phyloP scores from a whole-genome alignment of 106 monocot species.

The Dendrobium catenatum region DNA sequence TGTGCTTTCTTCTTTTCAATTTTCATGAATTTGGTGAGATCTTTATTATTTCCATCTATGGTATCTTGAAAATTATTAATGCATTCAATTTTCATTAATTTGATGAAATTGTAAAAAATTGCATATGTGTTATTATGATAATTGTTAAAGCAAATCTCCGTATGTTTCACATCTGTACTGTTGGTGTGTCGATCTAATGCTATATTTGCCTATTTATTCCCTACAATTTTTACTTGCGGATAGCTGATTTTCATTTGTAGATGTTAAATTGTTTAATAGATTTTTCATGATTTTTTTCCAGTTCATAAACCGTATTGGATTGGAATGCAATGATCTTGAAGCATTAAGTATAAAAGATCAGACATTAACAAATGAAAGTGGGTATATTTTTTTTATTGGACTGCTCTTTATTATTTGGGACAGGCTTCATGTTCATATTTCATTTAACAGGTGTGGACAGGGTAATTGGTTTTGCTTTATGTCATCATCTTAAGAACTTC shows the following conservation, averaged over 20 bases:
- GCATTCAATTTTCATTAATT: background rate
- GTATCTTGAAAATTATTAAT: background rate
- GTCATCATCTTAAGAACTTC: slow-evolving; percentile 41
- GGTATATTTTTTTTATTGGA: slow-evolving; percentile 16
- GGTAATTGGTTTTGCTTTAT: slow-evolving; percentile 68
- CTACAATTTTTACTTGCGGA: background rate
- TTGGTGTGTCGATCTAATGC: background rate
- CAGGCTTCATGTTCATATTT: background rate
- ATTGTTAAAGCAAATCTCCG: background rate
- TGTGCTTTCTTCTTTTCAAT: background rate
- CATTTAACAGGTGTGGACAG: slow-evolving; percentile 56
- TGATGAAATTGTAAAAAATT: background rate
- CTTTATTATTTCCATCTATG: background rate
- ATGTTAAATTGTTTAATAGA: background rate
- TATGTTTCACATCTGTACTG: background rate
- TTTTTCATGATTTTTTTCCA: slow-evolving; percentile 12
- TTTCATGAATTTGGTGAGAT: background rate
- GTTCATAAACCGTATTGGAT: slow-evolving; percentile 54
- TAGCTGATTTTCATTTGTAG: slow-evolving; percentile 1
- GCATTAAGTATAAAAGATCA: slow-evolving; percentile 60
- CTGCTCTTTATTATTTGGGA: background rate
- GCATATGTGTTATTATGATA: background rate
- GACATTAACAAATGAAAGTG: slow-evolving; percentile 66
- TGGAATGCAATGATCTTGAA: slow-evolving; percentile 62
- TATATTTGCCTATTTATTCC: background rate